These are phyloP conservation scores for Beauveria bassiana DNA, from an alignment of 2,329 filamentous ascomycete species.

Conservation along the genomic window DNA sequence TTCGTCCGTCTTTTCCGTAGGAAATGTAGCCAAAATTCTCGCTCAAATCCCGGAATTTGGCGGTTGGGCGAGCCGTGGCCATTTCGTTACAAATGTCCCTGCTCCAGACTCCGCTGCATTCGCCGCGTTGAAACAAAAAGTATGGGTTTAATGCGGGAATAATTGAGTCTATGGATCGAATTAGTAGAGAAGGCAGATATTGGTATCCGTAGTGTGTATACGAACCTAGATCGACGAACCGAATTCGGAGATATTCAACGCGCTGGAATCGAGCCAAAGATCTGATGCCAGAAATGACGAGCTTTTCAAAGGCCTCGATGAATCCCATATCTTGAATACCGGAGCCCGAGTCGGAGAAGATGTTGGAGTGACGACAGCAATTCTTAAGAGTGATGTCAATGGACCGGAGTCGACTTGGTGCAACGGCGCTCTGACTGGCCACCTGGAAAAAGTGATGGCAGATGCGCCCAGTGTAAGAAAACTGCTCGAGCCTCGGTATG, in stretches of 20 bases:
- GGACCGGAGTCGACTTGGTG: slow-evolving; percentile 49
- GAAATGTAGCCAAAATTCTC: slow-evolving; percentile 56
- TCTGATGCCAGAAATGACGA: slow-evolving; percentile 57
- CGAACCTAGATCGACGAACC: slow-evolving; percentile 64
- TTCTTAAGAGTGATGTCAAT: slow-evolving; percentile 69
- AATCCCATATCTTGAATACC: slow-evolving; percentile 67
- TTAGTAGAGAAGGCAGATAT: slow-evolving; percentile 14
- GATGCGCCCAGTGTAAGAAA: slow-evolving; percentile 65
- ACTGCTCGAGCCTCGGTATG: slow-evolving; percentile 54
- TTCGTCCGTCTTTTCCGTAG: slow-evolving; percentile 50
- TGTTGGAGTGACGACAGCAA: slow-evolving; percentile 52
- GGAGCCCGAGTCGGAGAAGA: slow-evolving; percentile 56
- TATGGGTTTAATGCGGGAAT: slow-evolving; percentile 65
- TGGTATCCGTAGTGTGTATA: slow-evolving; percentile 1
- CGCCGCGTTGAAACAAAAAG: slow-evolving; percentile 54
- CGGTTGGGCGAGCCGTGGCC: slow-evolving; percentile 47
- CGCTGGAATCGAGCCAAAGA: slow-evolving; percentile 50
- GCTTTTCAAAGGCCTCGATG: slow-evolving; percentile 61
- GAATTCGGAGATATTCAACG: slow-evolving; percentile 60
- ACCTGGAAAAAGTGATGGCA: slow-evolving; percentile 62
- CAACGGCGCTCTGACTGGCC: slow-evolving; percentile 41
- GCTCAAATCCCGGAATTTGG: slow-evolving; percentile 52
- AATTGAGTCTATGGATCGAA: slow-evolving; percentile 48
- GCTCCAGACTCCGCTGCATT: slow-evolving; percentile 66
- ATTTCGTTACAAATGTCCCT: slow-evolving; percentile 57